Evolutionary conservation across 192 early-diverging fungal genomes (phyloP).

Genomic region (Coemansia sp.): DNA sequence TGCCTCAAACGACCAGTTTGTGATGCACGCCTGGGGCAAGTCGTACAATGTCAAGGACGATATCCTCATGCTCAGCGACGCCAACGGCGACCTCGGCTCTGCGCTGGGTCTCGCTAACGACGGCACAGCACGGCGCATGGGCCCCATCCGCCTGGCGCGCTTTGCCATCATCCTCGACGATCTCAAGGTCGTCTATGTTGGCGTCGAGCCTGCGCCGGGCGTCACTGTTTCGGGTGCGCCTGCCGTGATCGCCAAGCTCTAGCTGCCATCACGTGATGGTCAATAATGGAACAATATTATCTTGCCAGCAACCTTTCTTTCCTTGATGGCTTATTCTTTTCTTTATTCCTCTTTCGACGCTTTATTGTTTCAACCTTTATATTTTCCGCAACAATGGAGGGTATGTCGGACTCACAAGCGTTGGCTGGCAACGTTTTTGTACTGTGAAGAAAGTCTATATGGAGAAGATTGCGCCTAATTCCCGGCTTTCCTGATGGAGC

Average conservation of each 20-base stretch:
- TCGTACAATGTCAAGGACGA: constrained; percentile 48
- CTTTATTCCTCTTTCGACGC: not conserved
- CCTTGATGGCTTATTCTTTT: not conserved
- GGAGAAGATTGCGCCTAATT: not conserved
- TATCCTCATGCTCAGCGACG: constrained; percentile 74
- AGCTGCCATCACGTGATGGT: not conserved
- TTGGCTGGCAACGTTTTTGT: not conserved
- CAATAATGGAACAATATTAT: not conserved
- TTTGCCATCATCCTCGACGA: constrained; percentile 75
- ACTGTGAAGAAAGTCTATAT: not conserved
- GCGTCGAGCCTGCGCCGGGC: constrained; percentile 66
- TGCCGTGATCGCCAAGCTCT: constrained; percentile 64
- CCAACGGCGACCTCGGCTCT: constrained; percentile 66
- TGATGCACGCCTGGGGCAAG: constrained; percentile 62
- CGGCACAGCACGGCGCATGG: constrained; percentile 65
- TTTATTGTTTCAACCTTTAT: not conserved
- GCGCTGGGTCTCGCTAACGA: constrained; percentile 70
- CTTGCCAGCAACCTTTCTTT: not conserved
- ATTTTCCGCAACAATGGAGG: constrained; percentile 20
- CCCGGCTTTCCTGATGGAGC: not conserved
- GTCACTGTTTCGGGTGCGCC: constrained; percentile 63
- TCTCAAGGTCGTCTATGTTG: constrained; percentile 71
- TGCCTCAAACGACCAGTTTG: constrained; percentile 63
- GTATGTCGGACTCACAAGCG: constrained; percentile 14
- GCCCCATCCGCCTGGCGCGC: constrained; percentile 66